Conservation (phyloP, 139 green algal genomes). For the Tetratostichococcus sp. region DNA sequence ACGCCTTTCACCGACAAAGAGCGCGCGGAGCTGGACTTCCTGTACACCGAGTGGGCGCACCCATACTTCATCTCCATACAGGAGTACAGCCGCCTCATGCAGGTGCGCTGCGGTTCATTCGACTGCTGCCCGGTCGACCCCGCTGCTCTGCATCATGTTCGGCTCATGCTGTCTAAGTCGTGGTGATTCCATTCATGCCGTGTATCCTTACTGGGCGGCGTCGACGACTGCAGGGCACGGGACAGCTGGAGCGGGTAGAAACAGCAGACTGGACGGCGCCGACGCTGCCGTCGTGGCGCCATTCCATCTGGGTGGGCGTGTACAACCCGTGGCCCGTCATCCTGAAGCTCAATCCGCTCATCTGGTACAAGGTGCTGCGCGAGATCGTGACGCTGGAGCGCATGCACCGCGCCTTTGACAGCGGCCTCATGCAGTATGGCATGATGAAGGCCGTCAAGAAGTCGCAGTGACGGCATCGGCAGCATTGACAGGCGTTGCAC, state of each 20-base stretch:
- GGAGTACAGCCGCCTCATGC: constrained; percentile 83
- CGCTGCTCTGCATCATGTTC: too few relatives aligned
- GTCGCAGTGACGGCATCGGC: background rate
- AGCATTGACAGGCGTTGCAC: too few relatives aligned
- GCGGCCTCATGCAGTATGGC: constrained; percentile 70
- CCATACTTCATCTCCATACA: constrained; percentile 92
- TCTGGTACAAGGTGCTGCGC: constrained; percentile 83
- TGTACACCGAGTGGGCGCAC: constrained; percentile 96
- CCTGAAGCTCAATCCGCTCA: constrained; percentile 60
- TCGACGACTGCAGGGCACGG: constrained; percentile 60
- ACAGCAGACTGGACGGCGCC: constrained; percentile 79
- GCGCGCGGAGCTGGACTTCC: constrained; percentile 76
- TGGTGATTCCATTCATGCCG: too few relatives aligned
- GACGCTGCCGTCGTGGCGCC: constrained; percentile 85
- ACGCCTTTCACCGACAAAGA: constrained; percentile 67
- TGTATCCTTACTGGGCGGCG: too few relatives aligned
- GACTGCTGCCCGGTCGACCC: too few relatives aligned
- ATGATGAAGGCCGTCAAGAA: constrained; percentile 23
- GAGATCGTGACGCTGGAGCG: constrained; percentile 92
- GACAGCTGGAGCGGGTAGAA: constrained; percentile 47
- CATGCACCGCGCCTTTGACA: constrained; percentile 88
- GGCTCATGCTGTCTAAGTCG: too few relatives aligned
- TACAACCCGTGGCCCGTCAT: constrained; percentile 91
- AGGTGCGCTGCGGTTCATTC: too few relatives aligned
- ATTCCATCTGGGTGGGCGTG: constrained; percentile 91